Base-by-base conservation (phyloP, 352 stramenopile genomes). In the Thalassiosira livingstoniorum region DNA sequence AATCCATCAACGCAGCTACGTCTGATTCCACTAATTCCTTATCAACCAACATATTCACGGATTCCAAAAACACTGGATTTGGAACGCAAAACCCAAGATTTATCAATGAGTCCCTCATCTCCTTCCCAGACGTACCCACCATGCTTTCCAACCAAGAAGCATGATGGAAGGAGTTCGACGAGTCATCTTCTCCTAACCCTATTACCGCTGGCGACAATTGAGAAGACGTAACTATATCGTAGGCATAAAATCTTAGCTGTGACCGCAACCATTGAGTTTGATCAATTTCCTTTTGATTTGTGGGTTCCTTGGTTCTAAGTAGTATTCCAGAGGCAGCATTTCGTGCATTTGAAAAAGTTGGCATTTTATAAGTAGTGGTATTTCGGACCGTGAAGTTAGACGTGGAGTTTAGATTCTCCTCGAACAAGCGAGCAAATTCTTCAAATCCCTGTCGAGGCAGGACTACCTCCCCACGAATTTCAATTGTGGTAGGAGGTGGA, bases 381-480 rank as follows among this genome's bases (percentile, higher is more conserved):
- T 58, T 58, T 29, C 45, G 1, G 31, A 5, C 18, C 21, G 42
- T 74, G 21, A 21, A 55, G 25, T 79, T 64, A 1, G 23, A 18
- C 37, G 63, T 29, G 29, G 37, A 18, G 53, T 55, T 64, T 29
- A 58, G 5, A 62, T 39, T 51, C 51, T 71, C 34, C 23, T 35
- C 39, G 31, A 79, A 32, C 35, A 57, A 34, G 42, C 25, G 23
- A 51, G 51, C 35, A 54, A 74, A 64, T n/a, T 74, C 32, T 54
- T 83, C 43, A 78, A 96, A 96, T 2, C 76, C 58, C 42, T 70
- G 72, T 42, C 73, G 80, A 2, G 91, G 83, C 37, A 96, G 65
- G 35, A 94, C 89, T 27, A 96, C 92, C 88, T 96, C 93, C 39
- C 93, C 93, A 39, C 92, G 78, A 55, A 96, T 87, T 84, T 96